Percentiles rank a stretch among this genome's conserved stretches.
These are phyloP conservation scores for Verticillium longisporum DNA, from an alignment of 2,329 filamentous ascomycete species.

Conservation along the genomic window DNA sequence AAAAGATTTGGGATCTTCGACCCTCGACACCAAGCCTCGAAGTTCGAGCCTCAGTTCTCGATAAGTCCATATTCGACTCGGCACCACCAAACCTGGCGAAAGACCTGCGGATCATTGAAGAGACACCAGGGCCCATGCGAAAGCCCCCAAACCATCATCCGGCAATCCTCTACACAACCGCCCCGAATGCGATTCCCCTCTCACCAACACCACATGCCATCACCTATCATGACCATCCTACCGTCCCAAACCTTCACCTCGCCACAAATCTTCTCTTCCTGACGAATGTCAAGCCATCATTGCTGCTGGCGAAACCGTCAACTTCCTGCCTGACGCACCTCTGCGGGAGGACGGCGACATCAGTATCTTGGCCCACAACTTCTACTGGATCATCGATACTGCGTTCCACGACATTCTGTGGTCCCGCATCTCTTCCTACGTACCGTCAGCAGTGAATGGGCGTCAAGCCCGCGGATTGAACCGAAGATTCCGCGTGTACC, in stretches of 20 bases:
- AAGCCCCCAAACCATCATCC: slow-evolving; percentile 64
- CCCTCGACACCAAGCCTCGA: slow-evolving; percentile 29
- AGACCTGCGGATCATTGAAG: slow-evolving; percentile 53
- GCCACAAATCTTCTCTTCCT: slow-evolving; percentile 51
- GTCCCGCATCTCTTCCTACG: slow-evolving; percentile 50
- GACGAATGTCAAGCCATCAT: slow-evolving; percentile 61
- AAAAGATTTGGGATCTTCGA: slow-evolving; percentile 56
- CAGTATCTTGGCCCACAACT: slow-evolving; percentile 64
- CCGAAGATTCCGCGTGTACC: slow-evolving; percentile 63
- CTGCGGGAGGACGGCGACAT: slow-evolving; percentile 58
- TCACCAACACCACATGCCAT: slow-evolving; percentile 35
- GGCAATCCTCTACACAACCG: slow-evolving; percentile 57
- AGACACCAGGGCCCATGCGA: slow-evolving; percentile 49
- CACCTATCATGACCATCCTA: slow-evolving; percentile 52
- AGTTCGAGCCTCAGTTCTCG: slow-evolving; percentile 50
- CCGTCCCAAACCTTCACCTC: slow-evolving; percentile 55
- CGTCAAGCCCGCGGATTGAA: slow-evolving; percentile 57
- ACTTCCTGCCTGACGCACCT: slow-evolving; percentile 62
- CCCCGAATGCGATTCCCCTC: slow-evolving; percentile 49
- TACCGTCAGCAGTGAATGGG: slow-evolving; percentile 49
- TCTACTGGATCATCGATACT: slow-evolving; percentile 64
- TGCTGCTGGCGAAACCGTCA: slow-evolving; percentile 56
- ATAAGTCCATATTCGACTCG: slow-evolving; percentile 44
- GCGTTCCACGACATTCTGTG: slow-evolving; percentile 58
- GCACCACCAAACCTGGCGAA: slow-evolving; percentile 28